Percentiles rank a stretch among this genome's conserved stretches.
Conservation (phyloP, 495 filamentous ascomycete species). For the Emericellopsis terricola region DNA sequence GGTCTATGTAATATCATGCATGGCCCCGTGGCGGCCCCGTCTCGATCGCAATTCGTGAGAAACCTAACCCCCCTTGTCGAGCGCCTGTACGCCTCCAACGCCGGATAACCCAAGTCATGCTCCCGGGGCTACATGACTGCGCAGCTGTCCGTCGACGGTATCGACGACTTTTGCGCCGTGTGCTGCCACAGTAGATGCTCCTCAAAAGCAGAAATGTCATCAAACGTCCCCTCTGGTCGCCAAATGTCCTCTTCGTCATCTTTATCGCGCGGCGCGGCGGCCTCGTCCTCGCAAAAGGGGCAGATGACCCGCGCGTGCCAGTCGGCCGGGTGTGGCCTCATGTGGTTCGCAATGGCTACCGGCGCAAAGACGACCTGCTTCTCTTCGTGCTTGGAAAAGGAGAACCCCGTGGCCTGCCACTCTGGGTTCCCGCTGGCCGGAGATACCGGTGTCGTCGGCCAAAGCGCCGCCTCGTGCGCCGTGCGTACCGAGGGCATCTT, state of each 20-base stretch:
- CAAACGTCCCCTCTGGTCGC: slow-evolving; percentile 19
- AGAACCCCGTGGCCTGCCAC: slow-evolving; percentile 8
- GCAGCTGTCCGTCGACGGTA: slow-evolving; percentile 11
- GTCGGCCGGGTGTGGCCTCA: slow-evolving; percentile 19
- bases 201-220: slow-evolving; percentile 18
- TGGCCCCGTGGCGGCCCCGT: no score
- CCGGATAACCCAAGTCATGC: background rate
- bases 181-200: slow-evolving; percentile 31
- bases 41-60: no score
- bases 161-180: no score
- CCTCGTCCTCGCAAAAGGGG: slow-evolving; percentile 22
- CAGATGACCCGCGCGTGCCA: slow-evolving; percentile 24
- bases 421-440: slow-evolving; percentile 4
- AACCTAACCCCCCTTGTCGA: no score
- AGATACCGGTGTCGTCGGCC: slow-evolving; percentile 8
- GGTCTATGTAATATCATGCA: no score
- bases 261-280: slow-evolving; percentile 10
- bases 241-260: slow-evolving; percentile 23
- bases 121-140: slow-evolving; percentile 18
- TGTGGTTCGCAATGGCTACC: slow-evolving; percentile 29
- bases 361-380: slow-evolving; percentile 29
- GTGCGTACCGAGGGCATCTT: slow-evolving; percentile 19
- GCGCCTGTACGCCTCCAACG: background rate
- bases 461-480: slow-evolving; percentile 5
- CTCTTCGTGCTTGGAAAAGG: slow-evolving; percentile 10